Conservation (phyloP, 495 filamentous ascomycete genomes). For the Neurospora pannonica region DNA sequence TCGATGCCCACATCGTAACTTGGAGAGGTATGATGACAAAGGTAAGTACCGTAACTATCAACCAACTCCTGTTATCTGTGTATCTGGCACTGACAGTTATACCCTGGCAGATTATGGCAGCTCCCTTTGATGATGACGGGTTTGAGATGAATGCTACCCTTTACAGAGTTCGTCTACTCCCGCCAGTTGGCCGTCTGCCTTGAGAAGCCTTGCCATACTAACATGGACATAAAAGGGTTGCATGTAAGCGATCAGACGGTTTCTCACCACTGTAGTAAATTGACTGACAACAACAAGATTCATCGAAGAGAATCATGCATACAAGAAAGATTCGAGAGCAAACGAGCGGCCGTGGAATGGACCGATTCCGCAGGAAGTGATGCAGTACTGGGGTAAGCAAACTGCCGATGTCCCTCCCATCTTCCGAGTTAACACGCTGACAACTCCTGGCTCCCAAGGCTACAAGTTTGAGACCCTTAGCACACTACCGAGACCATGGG, state of each 20-base stretch:
- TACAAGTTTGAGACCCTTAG: conserved; percentile 94
- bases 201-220: conserved; percentile 4
- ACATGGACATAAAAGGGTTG: conserved; percentile 46
- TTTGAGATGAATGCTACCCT: conserved; percentile 95
- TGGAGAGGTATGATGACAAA: conserved; percentile 99
- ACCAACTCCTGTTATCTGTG: neutral
- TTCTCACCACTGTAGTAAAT: too few species aligned
- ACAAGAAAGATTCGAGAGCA: conserved; percentile 47
- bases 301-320: conserved; percentile 80
- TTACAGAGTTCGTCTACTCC: conserved; percentile 60
- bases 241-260: conserved; percentile 50
- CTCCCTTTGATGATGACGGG: conserved; percentile 69
- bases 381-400: conserved; percentile 51
- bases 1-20: conserved; percentile 73
- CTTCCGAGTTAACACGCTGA: conserved; percentile 3
- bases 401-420: neutral
- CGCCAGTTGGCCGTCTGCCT: neutral
- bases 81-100: conserved; percentile 30
- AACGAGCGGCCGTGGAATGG: conserved; percentile 50
- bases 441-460: conserved; percentile 37
- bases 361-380: conserved; percentile 27
- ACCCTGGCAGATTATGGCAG: conserved; percentile 87
- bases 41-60: conserved; percentile 35
- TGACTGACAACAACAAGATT: conserved; percentile 47
- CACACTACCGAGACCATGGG: conserved; percentile 64